phyloP scores from a whole-genome alignment of 768 basidiomycete genomes.

The Tulasnella sp. region DNA sequence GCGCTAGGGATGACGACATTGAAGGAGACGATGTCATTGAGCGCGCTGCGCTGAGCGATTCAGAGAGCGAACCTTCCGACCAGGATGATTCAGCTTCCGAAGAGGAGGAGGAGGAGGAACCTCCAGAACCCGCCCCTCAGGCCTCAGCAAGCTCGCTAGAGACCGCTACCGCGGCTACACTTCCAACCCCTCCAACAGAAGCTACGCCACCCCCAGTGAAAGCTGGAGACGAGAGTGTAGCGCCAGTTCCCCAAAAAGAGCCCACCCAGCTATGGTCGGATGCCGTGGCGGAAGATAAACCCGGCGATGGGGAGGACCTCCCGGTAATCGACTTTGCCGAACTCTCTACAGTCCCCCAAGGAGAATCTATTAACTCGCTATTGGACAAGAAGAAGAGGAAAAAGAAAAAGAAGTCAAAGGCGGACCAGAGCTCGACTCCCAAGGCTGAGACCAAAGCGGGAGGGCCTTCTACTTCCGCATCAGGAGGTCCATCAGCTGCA shows the following conservation, averaged over 20 bases:
- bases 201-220: neutral
- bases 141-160: constrained; percentile 27
- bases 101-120: constrained; percentile 52
- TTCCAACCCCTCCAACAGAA: neutral
- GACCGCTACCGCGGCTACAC: constrained; percentile 26
- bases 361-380: constrained; percentile 42
- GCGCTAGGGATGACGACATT: constrained; percentile 43
- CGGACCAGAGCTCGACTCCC: constrained; percentile 32
- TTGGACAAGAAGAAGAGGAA: constrained; percentile 12
- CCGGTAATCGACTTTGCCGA: constrained; percentile 81
- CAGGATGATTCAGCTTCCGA: constrained; percentile 49
- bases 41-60: constrained; percentile 63
- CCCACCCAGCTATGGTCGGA: constrained; percentile 67
- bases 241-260: constrained; percentile 27
- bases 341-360: constrained; percentile 37
- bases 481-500: constrained; percentile 34
- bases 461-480: constrained; percentile 4
- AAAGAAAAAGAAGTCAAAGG: constrained; percentile 6
- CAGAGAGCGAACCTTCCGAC: constrained; percentile 36
- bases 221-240: constrained; percentile 40
- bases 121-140: constrained; percentile 42
- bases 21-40: constrained; percentile 66
- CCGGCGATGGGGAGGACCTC: constrained; percentile 51
- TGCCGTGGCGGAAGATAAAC: constrained; percentile 57
- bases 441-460: constrained; percentile 12